These are phyloP conservation scores for Globisporangium takayamanum DNA, from an alignment of 352 stramenopile species.

Conservation along the genomic window DNA sequence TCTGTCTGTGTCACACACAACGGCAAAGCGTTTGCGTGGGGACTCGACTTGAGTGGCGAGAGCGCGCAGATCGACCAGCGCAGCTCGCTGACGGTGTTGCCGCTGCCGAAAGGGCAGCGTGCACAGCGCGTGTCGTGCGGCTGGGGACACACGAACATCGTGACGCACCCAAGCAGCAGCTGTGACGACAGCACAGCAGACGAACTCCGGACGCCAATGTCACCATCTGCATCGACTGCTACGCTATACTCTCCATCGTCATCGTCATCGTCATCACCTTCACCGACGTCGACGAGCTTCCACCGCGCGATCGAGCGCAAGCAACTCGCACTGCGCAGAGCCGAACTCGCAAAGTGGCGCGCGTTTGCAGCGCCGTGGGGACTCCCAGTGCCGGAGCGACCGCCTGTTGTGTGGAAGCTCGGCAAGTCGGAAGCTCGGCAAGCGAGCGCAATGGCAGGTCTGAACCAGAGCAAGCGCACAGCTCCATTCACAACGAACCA, in stretches of 20 bases:
- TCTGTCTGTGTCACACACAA: constrained; percentile 44
- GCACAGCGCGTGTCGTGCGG: constrained; percentile 49
- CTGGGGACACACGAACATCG: constrained; percentile 61
- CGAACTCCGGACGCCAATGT: not conserved
- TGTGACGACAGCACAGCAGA: not conserved
- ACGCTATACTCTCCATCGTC: too few species aligned
- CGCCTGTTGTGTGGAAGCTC: not conserved
- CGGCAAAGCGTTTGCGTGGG: constrained; percentile 52
- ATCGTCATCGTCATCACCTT: not conserved
- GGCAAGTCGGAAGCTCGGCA: not conserved
- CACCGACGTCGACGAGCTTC: constrained; percentile 7
- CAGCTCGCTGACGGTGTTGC: constrained; percentile 22
- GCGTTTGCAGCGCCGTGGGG: constrained; percentile 4
- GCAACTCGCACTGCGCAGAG: constrained; percentile 5
- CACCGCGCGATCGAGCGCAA: constrained; percentile 10
- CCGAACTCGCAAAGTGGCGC: constrained; percentile 6
- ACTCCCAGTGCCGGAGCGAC: not conserved
- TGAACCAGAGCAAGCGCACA: too few species aligned
- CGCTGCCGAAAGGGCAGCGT: constrained; percentile 27
- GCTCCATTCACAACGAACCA: too few species aligned
- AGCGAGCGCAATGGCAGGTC: not conserved
- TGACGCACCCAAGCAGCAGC: constrained; percentile 25
- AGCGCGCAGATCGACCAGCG: constrained; percentile 33
- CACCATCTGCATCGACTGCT: not conserved
- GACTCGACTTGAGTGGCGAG: constrained; percentile 47